Evolutionary conservation across 1,139 yeast genomes (phyloP), one percentile per base, ranked within the genome.

Genomic region (Debaryomyces robertsiae): DNA sequence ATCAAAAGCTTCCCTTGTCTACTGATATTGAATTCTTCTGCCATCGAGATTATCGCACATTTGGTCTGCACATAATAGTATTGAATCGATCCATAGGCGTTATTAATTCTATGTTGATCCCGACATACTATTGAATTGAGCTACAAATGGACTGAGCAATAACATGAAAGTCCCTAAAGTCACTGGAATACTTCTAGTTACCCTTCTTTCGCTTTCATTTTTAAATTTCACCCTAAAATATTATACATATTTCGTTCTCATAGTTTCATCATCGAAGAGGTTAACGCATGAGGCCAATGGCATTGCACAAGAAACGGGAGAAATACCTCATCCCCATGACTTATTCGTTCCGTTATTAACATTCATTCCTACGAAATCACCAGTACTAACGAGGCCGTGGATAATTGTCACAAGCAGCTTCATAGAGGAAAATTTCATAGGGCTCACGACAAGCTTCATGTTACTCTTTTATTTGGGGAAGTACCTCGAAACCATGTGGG

Each of bases 261-360:
- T 66, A 45, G 63, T 65, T 6, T 57, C 69, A 11, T 60, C 67
- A 4, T 53, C 66, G 16, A 62, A 63, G 41, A 49, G 53, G 5
- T 47, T 57, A 9, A 53, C 58, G 31, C 47, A 49, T 33, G 61
- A 58, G 30, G 52, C 55, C 33, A 54, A 55, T 44, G 44, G 58
- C 32, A 53, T 63, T 16, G 61, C 65, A 27, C 60, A 65, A 50
- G 69, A 63, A 46, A 61, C 69, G 2, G 70, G 69, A 4, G 68
- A 61, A 40, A 52, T 65, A 2, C 73, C 71, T 3, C 73, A 67
- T 47, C 74, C 75, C 10, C 73, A 67, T 45, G 73, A 67, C 45
- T 53, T 68, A 38, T 69, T 59, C 46, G 73, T 69, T 6, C 75
- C 75, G 3, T 52, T 69, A 27, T 49, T 69, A 16, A 65, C 74